Conservation (phyloP, 2,329 filamentous ascomycete genomes). For the Anthostomella pinea region DNA sequence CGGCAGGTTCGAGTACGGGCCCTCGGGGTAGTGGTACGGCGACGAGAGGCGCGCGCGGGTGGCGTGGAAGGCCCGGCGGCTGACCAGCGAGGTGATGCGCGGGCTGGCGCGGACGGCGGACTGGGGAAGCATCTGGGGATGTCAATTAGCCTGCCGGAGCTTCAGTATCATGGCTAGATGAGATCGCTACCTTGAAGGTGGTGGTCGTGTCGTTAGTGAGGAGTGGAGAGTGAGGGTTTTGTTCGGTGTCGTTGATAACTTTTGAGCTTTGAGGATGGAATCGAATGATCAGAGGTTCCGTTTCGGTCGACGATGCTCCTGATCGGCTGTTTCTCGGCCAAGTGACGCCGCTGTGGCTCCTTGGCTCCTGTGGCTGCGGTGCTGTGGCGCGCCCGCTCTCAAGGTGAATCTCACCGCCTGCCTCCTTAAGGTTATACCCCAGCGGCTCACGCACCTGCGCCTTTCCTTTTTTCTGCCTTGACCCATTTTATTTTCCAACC, state of each 20-base stretch:
- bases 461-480: conserved; percentile 26
- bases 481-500: conserved; percentile 18
- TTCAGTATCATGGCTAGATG: not conserved
- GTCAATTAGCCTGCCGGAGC: conserved; percentile 40
- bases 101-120: conserved; percentile 57
- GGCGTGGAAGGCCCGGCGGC: conserved; percentile 91
- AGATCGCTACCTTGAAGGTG: conserved; percentile 18
- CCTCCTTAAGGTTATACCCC: conserved; percentile 4
- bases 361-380: too few relatives aligned
- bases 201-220: conserved; percentile 1
- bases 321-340: conserved; percentile 18
- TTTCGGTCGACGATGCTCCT: not conserved
- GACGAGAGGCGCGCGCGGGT: conserved; percentile 82
- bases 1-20: conserved; percentile 88
- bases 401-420: conserved; percentile 23
- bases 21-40: conserved; percentile 98
- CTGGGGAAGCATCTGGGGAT: conserved; percentile 70
- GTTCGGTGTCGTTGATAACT: conserved; percentile 1
- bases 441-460: conserved; percentile 9
- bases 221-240: conserved; percentile 9
- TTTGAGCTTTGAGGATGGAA: conserved; percentile 5
- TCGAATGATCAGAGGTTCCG: not conserved
- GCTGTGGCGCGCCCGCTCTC: too few relatives aligned
- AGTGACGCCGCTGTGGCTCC: too few relatives aligned
- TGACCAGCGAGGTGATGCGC: conserved; percentile 64